Percentiles rank a stretch among this genome's conserved stretches.
Evolutionary conservation across 352 stramenopile genomes (phyloP).

Genomic region (Aphanomyces stellatus): DNA sequence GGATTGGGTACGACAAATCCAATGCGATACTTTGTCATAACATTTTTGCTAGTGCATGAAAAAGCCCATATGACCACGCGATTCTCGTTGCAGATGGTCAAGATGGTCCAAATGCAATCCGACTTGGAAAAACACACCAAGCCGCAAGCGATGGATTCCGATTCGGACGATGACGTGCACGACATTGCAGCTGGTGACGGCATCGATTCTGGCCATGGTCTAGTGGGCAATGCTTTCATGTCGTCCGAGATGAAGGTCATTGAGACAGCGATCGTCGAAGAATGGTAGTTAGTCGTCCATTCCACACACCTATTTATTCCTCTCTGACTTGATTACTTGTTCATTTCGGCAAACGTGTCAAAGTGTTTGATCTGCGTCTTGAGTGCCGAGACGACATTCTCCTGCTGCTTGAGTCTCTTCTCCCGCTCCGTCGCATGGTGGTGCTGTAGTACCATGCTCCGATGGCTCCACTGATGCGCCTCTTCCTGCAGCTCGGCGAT

Average conservation of each 20-base stretch:
- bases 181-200: not conserved
- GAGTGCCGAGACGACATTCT: conserved; percentile 4
- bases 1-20: not conserved
- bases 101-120: not conserved
- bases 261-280: conserved; percentile 1
- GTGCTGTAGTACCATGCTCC: not conserved
- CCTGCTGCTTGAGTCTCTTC: not conserved
- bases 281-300: not conserved
- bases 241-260: not conserved
- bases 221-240: too few relatives aligned
- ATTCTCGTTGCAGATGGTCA: not conserved
- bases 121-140: not conserved
- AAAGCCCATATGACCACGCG: not conserved
- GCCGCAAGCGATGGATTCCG: not conserved
- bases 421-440: conserved; percentile 10
- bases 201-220: too few relatives aligned
- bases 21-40: too few relatives aligned
- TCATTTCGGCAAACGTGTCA: conserved; percentile 12
- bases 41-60: not conserved
- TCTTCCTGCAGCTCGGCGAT: not conserved
- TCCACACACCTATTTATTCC: too few relatives aligned
- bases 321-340: not conserved
- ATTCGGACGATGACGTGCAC: not conserved
- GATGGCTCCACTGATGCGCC: not conserved
- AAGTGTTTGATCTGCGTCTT: conserved; percentile 11